Percentiles rank a stretch among this genome's conserved stretches.
phyloP scores from a whole-genome alignment of 371 early-diverging fungal genomes.

The Apophysomyces elegans region DNA sequence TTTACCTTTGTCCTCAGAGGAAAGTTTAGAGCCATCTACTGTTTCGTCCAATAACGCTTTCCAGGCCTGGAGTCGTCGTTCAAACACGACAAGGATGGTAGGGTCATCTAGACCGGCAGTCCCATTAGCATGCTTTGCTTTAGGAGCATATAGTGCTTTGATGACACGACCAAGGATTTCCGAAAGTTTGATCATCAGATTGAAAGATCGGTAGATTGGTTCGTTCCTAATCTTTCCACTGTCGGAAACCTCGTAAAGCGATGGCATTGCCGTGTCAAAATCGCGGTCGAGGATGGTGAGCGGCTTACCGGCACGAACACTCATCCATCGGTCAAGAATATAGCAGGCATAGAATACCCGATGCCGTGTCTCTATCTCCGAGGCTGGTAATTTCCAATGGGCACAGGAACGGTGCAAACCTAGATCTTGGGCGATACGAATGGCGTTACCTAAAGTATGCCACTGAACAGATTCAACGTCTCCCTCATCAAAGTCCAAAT shows the following conservation, averaged over 20 bases:
- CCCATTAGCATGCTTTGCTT: slow-evolving; percentile 31
- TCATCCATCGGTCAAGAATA: slow-evolving; percentile 52
- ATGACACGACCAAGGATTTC: slow-evolving; percentile 38
- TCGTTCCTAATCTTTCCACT: neutral
- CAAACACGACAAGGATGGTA: slow-evolving; percentile 35
- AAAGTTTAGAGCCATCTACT: slow-evolving; percentile 16
- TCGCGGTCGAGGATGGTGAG: slow-evolving; percentile 45
- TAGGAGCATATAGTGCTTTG: slow-evolving; percentile 39
- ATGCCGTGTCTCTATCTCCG: slow-evolving; percentile 57
- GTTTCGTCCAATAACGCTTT: slow-evolving; percentile 21
- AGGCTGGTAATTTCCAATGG: slow-evolving; percentile 46
- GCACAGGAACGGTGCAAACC: slow-evolving; percentile 61
- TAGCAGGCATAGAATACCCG: slow-evolving; percentile 63
- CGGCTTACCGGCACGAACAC: slow-evolving; percentile 44
- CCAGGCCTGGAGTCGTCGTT: slow-evolving; percentile 37
- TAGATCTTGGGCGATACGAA: slow-evolving; percentile 63
- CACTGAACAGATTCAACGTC: slow-evolving; percentile 44
- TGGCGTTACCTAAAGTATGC: slow-evolving; percentile 60
- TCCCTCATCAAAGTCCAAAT: slow-evolving; percentile 36
- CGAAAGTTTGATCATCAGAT: slow-evolving; percentile 32
- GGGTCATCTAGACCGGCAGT: slow-evolving; percentile 38
- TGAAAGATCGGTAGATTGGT: slow-evolving; percentile 29
- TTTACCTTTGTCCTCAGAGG: slow-evolving; percentile 33
- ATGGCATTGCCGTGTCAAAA: slow-evolving; percentile 39
- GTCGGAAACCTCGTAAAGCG: slow-evolving; percentile 25